Conservation (phyloP, 2,329 filamentous ascomycete genomes). For the Fusarium anthophilum region DNA sequence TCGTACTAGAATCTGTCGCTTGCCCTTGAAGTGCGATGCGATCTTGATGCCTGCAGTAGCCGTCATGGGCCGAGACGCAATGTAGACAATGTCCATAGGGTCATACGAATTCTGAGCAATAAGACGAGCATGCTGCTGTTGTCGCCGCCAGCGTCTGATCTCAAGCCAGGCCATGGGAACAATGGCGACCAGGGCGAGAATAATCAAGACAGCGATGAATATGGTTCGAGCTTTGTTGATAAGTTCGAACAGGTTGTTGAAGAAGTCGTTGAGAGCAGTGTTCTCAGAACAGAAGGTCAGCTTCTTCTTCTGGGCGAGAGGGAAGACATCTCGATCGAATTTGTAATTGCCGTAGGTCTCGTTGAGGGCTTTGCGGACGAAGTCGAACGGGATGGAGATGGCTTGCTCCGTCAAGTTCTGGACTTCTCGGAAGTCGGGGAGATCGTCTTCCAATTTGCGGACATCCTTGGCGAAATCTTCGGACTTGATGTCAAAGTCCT, state of each 20-base stretch:
- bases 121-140: conserved; percentile 74
- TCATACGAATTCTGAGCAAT: conserved; percentile 75
- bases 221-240: conserved; percentile 75
- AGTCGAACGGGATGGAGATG: conserved; percentile 81
- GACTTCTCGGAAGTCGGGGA: conserved; percentile 85
- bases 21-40: conserved; percentile 70
- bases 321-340: conserved; percentile 82
- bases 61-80: conserved; percentile 83
- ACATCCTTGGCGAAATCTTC: conserved; percentile 74
- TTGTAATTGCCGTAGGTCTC: conserved; percentile 75
- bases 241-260: conserved; percentile 73
- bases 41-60: conserved; percentile 76
- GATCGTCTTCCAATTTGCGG: conserved; percentile 75
- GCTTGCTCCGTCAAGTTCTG: conserved; percentile 81
- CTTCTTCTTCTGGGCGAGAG: conserved; percentile 82
- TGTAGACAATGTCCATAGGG: conserved; percentile 87
- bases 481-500: conserved; percentile 74
- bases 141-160: conserved; percentile 77
- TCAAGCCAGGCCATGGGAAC: conserved; percentile 84
- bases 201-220: conserved; percentile 78
- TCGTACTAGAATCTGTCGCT: conserved; percentile 76
- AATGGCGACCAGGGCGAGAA: conserved; percentile 77
- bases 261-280: conserved; percentile 84
- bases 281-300: conserved; percentile 91
- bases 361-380: conserved; percentile 79